Evolutionary conservation across 2,329 filamentous ascomycete genomes (phyloP).

Genomic region (Colletotrichum caudatum): DNA sequence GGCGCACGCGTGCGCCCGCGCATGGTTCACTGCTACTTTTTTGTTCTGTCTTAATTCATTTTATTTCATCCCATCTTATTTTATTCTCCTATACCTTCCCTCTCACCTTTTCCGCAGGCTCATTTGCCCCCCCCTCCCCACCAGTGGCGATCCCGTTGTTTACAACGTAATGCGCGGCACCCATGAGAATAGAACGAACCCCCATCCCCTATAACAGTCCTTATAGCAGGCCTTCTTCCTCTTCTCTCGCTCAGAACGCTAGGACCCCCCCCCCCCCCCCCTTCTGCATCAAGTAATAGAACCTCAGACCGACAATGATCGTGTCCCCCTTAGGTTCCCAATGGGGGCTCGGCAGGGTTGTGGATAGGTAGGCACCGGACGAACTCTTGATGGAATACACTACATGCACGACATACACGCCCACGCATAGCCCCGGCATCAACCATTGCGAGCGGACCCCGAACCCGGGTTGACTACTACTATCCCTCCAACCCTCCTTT

Average conservation of each 20-base stretch:
- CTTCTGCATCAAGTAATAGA: neutral
- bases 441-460: neutral
- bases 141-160: neutral
- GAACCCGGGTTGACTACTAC: neutral
- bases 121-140: neutral
- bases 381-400: neutral
- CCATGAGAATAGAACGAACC: neutral
- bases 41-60: no score
- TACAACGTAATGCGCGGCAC: neutral
- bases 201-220: neutral
- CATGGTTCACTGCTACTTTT: neutral
- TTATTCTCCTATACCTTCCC: neutral
- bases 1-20: no score
- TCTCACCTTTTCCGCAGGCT: neutral
- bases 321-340: no score
- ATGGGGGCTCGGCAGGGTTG: neutral
- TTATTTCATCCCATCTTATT: no score
- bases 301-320: neutral
- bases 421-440: neutral
- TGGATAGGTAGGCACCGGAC: neutral
- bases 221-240: neutral
- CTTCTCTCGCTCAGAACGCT: neutral
- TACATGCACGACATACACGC: neutral
- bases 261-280: neutral
- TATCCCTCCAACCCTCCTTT: neutral